Conservation (phyloP, 768 basidiomycete species). For the Piloderma croceum region DNA sequence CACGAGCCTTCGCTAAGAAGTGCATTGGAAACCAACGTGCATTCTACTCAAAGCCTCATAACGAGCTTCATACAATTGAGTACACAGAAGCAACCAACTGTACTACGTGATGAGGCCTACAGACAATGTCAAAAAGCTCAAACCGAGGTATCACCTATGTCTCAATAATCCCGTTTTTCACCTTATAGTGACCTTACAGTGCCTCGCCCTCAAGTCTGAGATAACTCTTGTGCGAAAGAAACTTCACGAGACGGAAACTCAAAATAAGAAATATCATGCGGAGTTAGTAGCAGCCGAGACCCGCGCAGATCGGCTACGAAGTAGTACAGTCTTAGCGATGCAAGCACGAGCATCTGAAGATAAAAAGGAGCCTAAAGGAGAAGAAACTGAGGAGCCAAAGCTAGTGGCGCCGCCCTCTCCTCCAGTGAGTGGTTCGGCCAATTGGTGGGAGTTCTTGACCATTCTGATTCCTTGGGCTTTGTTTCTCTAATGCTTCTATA, state of each 20-base stretch:
- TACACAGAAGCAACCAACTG: slow-evolving; percentile 26
- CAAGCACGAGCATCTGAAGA: slow-evolving; percentile 31
- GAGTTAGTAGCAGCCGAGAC: slow-evolving; percentile 54
- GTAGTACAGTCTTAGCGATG: slow-evolving; percentile 45
- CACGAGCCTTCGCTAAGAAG: slow-evolving; percentile 24
- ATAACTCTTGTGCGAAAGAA: slow-evolving; percentile 43
- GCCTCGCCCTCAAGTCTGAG: slow-evolving; percentile 53
- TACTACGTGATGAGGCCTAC: slow-evolving; percentile 36
- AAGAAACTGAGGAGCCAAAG: slow-evolving; percentile 43
- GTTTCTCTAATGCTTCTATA: slow-evolving; percentile 42
- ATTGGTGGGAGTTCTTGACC: slow-evolving; percentile 59
- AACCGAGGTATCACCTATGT: slow-evolving; percentile 47
- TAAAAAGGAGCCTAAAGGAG: slow-evolving; percentile 26
- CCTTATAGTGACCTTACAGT: slow-evolving; percentile 33
- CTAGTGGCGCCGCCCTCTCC: slow-evolving; percentile 57
- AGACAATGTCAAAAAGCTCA: slow-evolving; percentile 47
- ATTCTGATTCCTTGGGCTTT: slow-evolving; percentile 30
- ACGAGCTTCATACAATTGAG: slow-evolving; percentile 48
- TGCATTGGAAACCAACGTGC: slow-evolving; percentile 49
- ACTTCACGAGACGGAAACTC: slow-evolving; percentile 45
- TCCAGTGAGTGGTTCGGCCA: slow-evolving; percentile 65
- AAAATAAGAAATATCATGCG: slow-evolving; percentile 43
- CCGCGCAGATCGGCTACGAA: slow-evolving; percentile 56
- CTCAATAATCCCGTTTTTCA: not conserved
- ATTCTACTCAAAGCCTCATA: slow-evolving; percentile 55